These are phyloP conservation scores for Lactifluus piperatus DNA, from an alignment of 768 basidiomycete genomes.

Conservation along the genomic window DNA sequence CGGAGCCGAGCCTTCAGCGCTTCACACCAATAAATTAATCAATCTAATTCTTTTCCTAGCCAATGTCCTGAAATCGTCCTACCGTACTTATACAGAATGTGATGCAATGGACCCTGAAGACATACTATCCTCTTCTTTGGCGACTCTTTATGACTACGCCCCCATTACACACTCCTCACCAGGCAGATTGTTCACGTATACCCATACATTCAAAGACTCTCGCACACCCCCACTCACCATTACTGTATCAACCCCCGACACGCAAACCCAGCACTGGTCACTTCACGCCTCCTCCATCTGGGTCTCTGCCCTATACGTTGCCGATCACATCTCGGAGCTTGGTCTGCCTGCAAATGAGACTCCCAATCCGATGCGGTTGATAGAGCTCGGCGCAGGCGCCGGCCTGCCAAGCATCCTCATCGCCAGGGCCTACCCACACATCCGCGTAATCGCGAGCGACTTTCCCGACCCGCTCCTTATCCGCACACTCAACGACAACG, in stretches of 20 bases:
- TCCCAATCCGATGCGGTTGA: slow-evolving; percentile 28
- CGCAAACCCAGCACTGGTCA: slow-evolving; percentile 59
- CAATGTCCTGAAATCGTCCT: too few relatives aligned
- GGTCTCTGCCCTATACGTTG: slow-evolving; percentile 57
- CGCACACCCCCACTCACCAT: slow-evolving; percentile 25
- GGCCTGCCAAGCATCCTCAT: slow-evolving; percentile 67
- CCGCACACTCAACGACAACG: slow-evolving; percentile 46
- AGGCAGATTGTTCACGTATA: slow-evolving; percentile 45
- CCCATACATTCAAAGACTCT: slow-evolving; percentile 10
- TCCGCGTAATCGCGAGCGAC: slow-evolving; percentile 49
- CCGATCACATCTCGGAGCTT: slow-evolving; percentile 50
- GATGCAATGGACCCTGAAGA: slow-evolving; percentile 44
- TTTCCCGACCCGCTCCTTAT: slow-evolving; percentile 64
- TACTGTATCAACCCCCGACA: slow-evolving; percentile 52
- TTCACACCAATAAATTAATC: too few relatives aligned
- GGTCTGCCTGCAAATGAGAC: slow-evolving; percentile 22
- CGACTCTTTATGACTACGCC: slow-evolving; percentile 50
- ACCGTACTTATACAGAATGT: too few relatives aligned
- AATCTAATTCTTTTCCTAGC: too few relatives aligned
- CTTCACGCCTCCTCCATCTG: slow-evolving; percentile 74
- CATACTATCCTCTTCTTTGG: slow-evolving; percentile 55
- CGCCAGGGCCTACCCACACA: slow-evolving; percentile 38
- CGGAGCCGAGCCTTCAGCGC: too few relatives aligned
- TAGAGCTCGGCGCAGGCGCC: slow-evolving; percentile 69
- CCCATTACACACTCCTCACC: slow-evolving; percentile 54